Conservation (phyloP, 352 stramenopile genomes). For the Pythium biforme region DNA sequence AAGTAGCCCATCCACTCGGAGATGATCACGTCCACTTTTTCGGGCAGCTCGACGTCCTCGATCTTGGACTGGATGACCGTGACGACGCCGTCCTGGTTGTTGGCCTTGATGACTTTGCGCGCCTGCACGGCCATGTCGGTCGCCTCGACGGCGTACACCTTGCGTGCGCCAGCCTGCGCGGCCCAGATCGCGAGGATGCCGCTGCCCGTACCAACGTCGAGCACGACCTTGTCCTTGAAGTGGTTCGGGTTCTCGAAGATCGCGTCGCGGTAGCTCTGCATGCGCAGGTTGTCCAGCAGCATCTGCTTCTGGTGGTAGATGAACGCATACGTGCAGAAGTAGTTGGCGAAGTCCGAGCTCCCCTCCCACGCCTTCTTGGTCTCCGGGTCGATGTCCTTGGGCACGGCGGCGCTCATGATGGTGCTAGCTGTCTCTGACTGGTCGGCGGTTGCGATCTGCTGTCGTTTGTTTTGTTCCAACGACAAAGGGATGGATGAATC, state of each 20-base stretch:
- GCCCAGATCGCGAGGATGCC: constrained; percentile 99
- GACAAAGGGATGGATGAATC: background rate
- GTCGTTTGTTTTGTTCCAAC: background rate
- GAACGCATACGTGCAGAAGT: constrained; percentile 90
- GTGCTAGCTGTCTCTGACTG: background rate
- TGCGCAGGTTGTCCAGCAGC: constrained; percentile 98
- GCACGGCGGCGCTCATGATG: constrained; percentile 26
- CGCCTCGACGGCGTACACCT: constrained; percentile 97
- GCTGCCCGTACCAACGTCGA: constrained; percentile 99
- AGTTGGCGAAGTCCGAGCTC: constrained; percentile 89
- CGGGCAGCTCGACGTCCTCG: constrained; percentile 96
- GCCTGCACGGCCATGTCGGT: constrained; percentile 98
- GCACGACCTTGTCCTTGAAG: constrained; percentile 99
- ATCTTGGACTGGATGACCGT: constrained; percentile 99
- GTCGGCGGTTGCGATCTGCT: constrained; percentile 13
- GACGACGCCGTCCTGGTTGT: constrained; percentile 95
- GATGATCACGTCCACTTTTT: constrained; percentile 99
- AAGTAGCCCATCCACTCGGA: constrained; percentile 99
- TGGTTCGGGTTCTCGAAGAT: constrained; percentile 97
- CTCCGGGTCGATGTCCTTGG: constrained; percentile 63
- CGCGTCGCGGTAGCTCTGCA: constrained; percentile 97
- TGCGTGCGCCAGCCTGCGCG: constrained; percentile 96
- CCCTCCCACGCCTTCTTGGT: constrained; percentile 83
- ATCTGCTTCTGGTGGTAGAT: constrained; percentile 98
- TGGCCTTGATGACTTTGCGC: constrained; percentile 94